phyloP scores from a whole-genome alignment of 2,329 filamentous ascomycete genomes.

The Microdochium paspali region DNA sequence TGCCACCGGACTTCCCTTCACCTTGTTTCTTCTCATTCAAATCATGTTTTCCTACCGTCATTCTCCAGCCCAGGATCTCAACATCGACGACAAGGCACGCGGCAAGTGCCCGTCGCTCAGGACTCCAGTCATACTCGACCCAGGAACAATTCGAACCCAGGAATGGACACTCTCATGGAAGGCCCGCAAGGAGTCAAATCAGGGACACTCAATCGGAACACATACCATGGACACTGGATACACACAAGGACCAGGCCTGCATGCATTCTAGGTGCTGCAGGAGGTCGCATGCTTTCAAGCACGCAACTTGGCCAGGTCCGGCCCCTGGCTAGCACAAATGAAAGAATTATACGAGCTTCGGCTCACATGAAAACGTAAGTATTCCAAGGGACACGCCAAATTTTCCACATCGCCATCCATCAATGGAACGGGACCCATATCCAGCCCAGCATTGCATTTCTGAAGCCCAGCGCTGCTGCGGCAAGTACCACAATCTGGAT shows the following conservation, averaged over 20 bases:
- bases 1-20: constrained; percentile 23
- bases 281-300: neutral
- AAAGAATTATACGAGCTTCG: neutral
- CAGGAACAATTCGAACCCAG: constrained; percentile 1
- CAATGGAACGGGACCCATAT: neutral
- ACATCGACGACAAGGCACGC: constrained; percentile 1
- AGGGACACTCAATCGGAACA: neutral
- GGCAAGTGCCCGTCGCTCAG: constrained; percentile 13
- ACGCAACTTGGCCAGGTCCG: neutral
- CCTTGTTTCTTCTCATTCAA: constrained; percentile 17
- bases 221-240: neutral
- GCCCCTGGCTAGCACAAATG: neutral
- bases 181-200: neutral
- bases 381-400: neutral
- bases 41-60: constrained; percentile 19
- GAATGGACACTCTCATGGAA: neutral
- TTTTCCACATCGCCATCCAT: neutral
- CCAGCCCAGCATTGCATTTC: neutral
- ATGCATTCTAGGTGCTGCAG: neutral
- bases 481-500: too few relatives aligned
- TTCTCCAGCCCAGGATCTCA: constrained; percentile 5
- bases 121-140: neutral
- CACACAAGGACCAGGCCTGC: neutral
- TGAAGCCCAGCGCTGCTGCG: too few relatives aligned
- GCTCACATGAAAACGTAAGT: neutral